Conservation (phyloP, 225 moss, liverwort and hornwort species). For the Polytrichum formosum region DNA sequence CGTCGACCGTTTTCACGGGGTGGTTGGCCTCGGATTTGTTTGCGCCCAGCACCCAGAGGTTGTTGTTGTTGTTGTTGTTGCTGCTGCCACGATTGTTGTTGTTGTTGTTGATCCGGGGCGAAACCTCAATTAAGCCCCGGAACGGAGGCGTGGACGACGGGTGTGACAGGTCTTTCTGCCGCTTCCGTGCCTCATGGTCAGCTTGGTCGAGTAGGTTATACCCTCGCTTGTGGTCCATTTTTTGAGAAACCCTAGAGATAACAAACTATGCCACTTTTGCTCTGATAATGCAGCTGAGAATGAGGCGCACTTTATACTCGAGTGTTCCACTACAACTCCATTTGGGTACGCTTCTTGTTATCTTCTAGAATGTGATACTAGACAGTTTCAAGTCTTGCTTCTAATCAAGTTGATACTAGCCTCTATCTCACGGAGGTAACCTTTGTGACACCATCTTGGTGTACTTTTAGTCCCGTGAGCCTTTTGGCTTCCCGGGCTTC, state of each 20-base stretch:
- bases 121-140: constrained; percentile 26
- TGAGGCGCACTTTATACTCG: too few relatives aligned
- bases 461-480: too few relatives aligned
- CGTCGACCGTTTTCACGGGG: constrained; percentile 12
- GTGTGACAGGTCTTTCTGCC: constrained; percentile 59
- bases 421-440: too few relatives aligned
- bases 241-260: constrained; percentile 10
- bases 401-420: too few relatives aligned
- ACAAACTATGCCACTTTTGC: too few relatives aligned
- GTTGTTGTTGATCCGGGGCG: neutral
- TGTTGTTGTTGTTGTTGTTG: constrained; percentile 5
- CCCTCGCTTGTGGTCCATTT: constrained; percentile 64
- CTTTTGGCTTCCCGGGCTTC: neutral
- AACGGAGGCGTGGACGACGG: constrained; percentile 26
- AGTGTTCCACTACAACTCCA: too few relatives aligned
- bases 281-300: constrained; percentile 5
- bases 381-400: too few relatives aligned
- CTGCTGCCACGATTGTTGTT: neutral
- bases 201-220: constrained; percentile 32
- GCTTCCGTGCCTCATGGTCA: constrained; percentile 38
- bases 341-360: too few relatives aligned
- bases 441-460: too few relatives aligned
- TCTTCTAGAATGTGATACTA: too few relatives aligned
- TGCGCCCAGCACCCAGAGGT: neutral
- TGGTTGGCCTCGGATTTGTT: constrained; percentile 1